These are phyloP conservation scores for Monilinia laxa DNA, from an alignment of 2,329 filamentous ascomycete species.

Conservation along the genomic window DNA sequence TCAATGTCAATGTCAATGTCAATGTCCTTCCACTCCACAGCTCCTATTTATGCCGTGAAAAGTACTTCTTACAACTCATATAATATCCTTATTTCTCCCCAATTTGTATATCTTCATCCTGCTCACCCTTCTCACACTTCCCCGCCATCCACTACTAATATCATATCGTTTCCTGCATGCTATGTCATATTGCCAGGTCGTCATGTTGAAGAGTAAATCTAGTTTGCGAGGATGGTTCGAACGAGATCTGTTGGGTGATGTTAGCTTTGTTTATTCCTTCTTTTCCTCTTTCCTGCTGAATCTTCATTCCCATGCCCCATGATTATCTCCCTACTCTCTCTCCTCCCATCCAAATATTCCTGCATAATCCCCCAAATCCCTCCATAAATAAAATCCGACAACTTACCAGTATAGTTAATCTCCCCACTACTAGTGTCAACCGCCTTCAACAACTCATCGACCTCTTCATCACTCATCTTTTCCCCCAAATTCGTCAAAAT, in stretches of 20 bases:
- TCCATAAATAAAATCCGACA: background rate
- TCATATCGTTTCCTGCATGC: background rate
- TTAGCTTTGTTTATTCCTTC: conserved; percentile 25
- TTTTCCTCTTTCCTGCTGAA: background rate
- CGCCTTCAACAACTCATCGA: conserved; percentile 97
- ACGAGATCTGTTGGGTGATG: conserved; percentile 63
- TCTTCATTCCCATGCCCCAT: background rate
- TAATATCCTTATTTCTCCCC: conserved; percentile 27
- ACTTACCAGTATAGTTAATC: conserved; percentile 92
- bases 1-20: conserved; percentile 16
- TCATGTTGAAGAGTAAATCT: conserved; percentile 37
- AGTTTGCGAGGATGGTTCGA: conserved; percentile 84
- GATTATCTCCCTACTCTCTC: background rate
- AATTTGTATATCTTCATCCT: conserved; percentile 17
- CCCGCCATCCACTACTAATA: background rate
- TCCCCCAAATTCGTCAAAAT: conserved; percentile 96
- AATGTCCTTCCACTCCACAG: conserved; percentile 26
- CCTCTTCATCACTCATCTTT: conserved; percentile 99
- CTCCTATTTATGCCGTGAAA: conserved; percentile 31
- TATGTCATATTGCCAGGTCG: background rate
- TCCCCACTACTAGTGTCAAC: conserved; percentile 95
- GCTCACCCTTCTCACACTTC: background rate
- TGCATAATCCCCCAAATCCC: no score
- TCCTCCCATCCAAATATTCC: no score
- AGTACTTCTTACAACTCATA: conserved; percentile 27